Evolutionary conservation across 805 yeast species (phyloP), one percentile per base, ranked within the genome.

Genomic region (Zygoascus ofunaensis): DNA sequence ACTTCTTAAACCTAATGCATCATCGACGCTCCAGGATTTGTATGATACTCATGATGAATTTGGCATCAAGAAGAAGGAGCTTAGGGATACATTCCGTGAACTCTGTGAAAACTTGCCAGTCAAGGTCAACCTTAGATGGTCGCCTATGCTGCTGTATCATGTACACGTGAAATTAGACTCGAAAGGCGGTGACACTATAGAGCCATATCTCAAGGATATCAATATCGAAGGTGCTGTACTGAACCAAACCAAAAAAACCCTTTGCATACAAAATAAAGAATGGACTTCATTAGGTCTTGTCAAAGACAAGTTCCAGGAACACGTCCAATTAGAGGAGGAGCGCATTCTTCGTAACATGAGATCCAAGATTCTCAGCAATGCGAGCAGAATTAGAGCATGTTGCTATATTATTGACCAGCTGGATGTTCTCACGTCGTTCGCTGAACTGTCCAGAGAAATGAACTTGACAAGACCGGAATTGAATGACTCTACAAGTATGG

Each of bases 341-440:
- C 51, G 47, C 1, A 69, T 86, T 4, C 61, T 87, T 4, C 67
- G 68, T 3, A 58, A 61, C 1, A 65, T 87, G 32, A 71, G 77
- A 33, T 47, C 48, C 2, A 61, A 66, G 34, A 73, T 81, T 1
- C 57, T 83, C 1, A 59, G 59, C 0, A 56, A 65, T 33, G 66
- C 76, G 20, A 52, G 67, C 1, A 63, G 66, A 2, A 64, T 87
- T 2, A 66, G 94, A 34, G 53, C 60, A 33, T 64, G 75, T 44
- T 65, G 83, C 42, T 58, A 69, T 43, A 53, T 69, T 34, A 61
- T 80, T 22, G 95, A 87, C 49, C 72, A 72, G 41, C 54, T 89
- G 4, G 98, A 90, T 60, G 77, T 81, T 0, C 66, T 83, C 1
- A 64, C 78, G 10, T 80, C 94, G 0, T 84, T 92, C 62, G 80